Conservation (phyloP, 2,329 filamentous ascomycete species). For the Talaromyces pinophilus region DNA sequence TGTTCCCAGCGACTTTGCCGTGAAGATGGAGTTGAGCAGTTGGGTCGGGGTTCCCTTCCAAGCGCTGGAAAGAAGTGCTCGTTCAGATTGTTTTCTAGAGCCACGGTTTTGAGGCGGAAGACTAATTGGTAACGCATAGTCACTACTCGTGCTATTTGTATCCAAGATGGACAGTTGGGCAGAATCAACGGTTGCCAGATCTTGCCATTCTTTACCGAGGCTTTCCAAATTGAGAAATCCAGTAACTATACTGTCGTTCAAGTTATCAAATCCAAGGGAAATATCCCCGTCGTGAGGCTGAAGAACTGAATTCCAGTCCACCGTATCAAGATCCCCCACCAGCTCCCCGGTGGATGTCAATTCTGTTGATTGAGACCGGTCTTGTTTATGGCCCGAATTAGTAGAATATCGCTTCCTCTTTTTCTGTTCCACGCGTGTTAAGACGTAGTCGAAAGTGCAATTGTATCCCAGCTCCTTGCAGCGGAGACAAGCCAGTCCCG, state of each 20-base stretch:
- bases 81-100: not conserved
- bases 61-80: not conserved
- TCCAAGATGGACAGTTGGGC: not conserved
- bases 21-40: slow-evolving; percentile 10
- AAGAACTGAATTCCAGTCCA: not conserved
- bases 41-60: slow-evolving; percentile 9
- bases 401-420: not conserved
- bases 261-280: not conserved
- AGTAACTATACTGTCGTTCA: not conserved
- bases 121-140: not conserved
- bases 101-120: not conserved
- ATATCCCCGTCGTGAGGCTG: not conserved
- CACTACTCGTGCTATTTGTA: not conserved
- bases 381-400: not conserved
- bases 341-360: not conserved
- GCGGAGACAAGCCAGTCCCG: not conserved
- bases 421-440: not conserved
- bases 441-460: slow-evolving; percentile 11
- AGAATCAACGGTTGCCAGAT: not conserved
- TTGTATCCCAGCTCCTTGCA: slow-evolving; percentile 6
- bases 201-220: not conserved
- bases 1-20: not conserved
- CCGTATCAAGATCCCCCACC: not conserved
- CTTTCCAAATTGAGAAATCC: not conserved
- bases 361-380: not conserved